Base-by-base conservation (phyloP, 306 rosid species). In the Styphnolobium japonicum region DNA sequence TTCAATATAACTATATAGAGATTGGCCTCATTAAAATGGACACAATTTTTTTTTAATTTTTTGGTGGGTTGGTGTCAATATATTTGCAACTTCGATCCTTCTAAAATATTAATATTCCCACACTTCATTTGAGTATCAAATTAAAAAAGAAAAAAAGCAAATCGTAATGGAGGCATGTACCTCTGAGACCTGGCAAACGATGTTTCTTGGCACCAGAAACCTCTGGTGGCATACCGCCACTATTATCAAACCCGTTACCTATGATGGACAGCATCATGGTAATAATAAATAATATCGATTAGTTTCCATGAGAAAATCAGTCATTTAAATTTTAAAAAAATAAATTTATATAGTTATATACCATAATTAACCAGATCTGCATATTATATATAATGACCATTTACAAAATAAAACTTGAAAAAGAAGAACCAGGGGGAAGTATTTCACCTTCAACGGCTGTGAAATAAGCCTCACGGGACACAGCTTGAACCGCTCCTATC, bases 401-500 rank as follows among this genome's bases (percentile, higher is more conserved):
- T 43, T 74, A 27, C 19, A 61, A 39, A 67, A 67, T 14, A 3
- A 56, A 56, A 22, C 63, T 8, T 74, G 77, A 36, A 36, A 16
- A 29, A 51, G 4, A 67, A 42, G 51, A 15, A 25, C 42, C 48
- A 21, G 37, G 7, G 9, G 39, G 22, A 10, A 3, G 27, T 12
- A n/a, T 3, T 57, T 36, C 40, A 93, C 98, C 92, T 52, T 93
- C 95, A n/a, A 80, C 12, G 70, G 91, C 90, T 4, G 83, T 84
- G 79, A 91, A 90, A 83, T 93, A 95, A 67, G 92, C 96, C 67
- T 93, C 92, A 4, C 98, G 97, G 2, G 97, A 85, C 29, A 83
- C 87, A 61, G 97, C 89, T 88, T 93, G 97, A 76, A 86, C 53
- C 1, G 96, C 99, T 61, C 99, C 99, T 2, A 95, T 88, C 98